Evolutionary conservation across 768 basidiomycete species (phyloP).

Genomic region (Macrocybe gigantea): DNA sequence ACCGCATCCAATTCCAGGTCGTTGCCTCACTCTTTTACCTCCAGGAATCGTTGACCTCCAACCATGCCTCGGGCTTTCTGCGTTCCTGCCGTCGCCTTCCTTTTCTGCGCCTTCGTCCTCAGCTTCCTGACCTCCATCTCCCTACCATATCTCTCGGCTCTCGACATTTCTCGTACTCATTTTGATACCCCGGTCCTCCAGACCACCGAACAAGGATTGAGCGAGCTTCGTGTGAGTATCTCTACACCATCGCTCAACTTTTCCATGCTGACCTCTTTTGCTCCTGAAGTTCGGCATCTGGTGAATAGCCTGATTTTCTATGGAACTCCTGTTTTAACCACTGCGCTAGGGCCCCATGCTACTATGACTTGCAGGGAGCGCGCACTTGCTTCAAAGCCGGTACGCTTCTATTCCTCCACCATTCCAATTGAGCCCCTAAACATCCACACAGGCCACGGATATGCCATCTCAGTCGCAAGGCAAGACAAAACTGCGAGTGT

Average conservation of each 20-base stretch:
- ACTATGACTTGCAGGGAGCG: conserved; percentile 34
- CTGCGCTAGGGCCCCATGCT: conserved; percentile 54
- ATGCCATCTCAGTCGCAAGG: conserved; percentile 39
- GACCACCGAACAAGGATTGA: conserved; percentile 22
- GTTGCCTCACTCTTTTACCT: too few species aligned
- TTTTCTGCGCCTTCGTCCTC: conserved; percentile 56
- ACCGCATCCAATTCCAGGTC: too few species aligned
- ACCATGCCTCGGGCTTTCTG: conserved; percentile 32
- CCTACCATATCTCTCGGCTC: conserved; percentile 57
- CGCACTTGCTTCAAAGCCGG: conserved; percentile 45
- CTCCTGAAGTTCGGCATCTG: neutral
- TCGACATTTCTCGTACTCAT: conserved; percentile 61
- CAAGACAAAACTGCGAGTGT: conserved; percentile 28
- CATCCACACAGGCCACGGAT: conserved; percentile 43
- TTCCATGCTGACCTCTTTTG: neutral
- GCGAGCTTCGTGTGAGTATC: conserved; percentile 49
- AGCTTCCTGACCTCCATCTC: conserved; percentile 67
- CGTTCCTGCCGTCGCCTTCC: conserved; percentile 52
- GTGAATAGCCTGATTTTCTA: neutral
- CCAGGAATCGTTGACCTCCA: too few species aligned
- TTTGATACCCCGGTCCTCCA: conserved; percentile 29
- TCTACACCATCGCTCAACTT: neutral
- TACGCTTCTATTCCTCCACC: conserved; percentile 10
- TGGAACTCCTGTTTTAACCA: neutral
- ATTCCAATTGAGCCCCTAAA: neutral